Base-by-base conservation (phyloP, 2,329 filamentous ascomycete species). In the Coniochaeta sp. region DNA sequence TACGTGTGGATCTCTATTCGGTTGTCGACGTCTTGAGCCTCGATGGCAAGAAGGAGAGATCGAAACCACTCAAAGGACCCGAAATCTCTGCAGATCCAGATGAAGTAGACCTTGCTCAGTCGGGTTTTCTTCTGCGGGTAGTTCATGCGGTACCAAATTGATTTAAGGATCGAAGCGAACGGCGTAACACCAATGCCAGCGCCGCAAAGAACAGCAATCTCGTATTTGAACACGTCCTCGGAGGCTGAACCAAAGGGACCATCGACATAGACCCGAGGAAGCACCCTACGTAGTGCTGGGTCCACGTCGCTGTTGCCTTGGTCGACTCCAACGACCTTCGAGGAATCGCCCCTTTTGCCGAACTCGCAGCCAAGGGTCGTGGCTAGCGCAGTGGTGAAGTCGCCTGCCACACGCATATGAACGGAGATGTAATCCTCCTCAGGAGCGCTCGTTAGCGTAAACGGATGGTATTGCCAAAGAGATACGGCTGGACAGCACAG, bases 121-220 rank as follows among this genome's bases (percentile, higher is more conserved):
- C 89, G 82, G 2, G 89, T 93, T 76, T 89, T 89, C 74, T 88
- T 85, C 72, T 90, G 87, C 2, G 89, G 89, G 75, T 91, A 93
- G 80, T 92, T 93, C 88, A 93, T 92, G 57, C 90, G 86, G 79
- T 95, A 96, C 91, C 91, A 96, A 75, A 96, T 93, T 59, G 89
- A 92, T 80, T 96, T 96, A 70, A 93, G 81, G 67, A 93, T 93
- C 0, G 89, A 91, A 14, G 90, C 90, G 75, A 92, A 93, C 0
- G 90, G 90, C n/a, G 90, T 93, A 14, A 93, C 89, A 65, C 90
- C 90, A 64, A 93, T 93, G 73, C 90, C 90, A 1, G 89, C 90
- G 62, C 90, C 90, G 62, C 89, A 88, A n/a, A 93, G 82, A 28
- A 93, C 79, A 6, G 89, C 84, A 43, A 91, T 81, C 75, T 93